Conservation (phyloP, 495 filamentous ascomycete genomes). For the Penicillium cosmopolitanum region DNA sequence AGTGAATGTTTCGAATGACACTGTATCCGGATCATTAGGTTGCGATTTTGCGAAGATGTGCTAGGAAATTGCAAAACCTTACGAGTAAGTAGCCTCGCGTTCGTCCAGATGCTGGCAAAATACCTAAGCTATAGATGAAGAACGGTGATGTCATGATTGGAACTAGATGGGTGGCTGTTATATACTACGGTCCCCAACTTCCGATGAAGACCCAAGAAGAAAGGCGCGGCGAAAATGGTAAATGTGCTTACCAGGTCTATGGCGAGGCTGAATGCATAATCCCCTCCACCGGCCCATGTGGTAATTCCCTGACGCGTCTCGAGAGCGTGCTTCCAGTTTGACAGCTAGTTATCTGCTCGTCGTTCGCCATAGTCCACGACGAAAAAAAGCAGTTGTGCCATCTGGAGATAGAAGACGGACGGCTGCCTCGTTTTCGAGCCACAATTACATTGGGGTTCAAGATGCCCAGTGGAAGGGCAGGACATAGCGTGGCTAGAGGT, state of each 20-base stretch:
- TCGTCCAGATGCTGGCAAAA: slow-evolving; percentile 22
- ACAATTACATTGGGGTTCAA: slow-evolving; percentile 23
- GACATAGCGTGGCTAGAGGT: slow-evolving; percentile 16
- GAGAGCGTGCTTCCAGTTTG: slow-evolving; percentile 23
- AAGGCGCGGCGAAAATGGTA: slow-evolving; percentile 21
- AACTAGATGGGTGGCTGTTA: background rate
- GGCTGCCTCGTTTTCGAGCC: slow-evolving; percentile 18
- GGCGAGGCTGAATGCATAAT: slow-evolving; percentile 19
- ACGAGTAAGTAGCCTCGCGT: slow-evolving; percentile 22
- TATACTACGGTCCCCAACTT: slow-evolving; percentile 5
- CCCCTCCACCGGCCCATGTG: slow-evolving; percentile 17
- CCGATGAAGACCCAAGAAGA: slow-evolving; percentile 25
- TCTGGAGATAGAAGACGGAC: slow-evolving; percentile 18
- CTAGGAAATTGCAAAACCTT: slow-evolving; percentile 10
- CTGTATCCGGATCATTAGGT: slow-evolving; percentile 5
- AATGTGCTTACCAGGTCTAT: slow-evolving; percentile 27
- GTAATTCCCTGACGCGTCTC: slow-evolving; percentile 22
- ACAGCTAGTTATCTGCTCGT: slow-evolving; percentile 16
- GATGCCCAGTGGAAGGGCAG: slow-evolving; percentile 19
- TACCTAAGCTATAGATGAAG: slow-evolving; percentile 19
- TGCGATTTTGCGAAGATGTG: background rate
- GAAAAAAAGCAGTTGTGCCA: slow-evolving; percentile 18
- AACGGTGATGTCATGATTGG: slow-evolving; percentile 18
- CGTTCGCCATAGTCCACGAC: slow-evolving; percentile 1
- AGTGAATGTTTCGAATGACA: slow-evolving; percentile 22